Evolutionary conservation across 768 basidiomycete genomes (phyloP).

Genomic region (Psilocybe tampanensis): DNA sequence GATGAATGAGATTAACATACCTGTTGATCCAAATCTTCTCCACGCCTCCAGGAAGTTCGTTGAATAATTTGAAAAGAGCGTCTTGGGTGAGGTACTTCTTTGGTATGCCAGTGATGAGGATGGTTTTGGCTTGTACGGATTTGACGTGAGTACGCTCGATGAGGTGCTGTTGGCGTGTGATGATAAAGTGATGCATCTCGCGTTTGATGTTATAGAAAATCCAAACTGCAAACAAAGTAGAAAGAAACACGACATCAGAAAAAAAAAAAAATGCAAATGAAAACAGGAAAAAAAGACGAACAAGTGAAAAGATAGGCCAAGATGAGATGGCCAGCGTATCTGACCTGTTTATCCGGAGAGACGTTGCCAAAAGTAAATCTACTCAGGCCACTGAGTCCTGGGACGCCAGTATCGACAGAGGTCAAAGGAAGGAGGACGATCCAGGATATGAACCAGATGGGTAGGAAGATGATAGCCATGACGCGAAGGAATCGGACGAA

Average conservation of each 20-base stretch:
- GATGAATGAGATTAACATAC: constrained; percentile 38
- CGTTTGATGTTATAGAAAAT: constrained; percentile 78
- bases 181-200: constrained; percentile 83
- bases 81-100: constrained; percentile 71
- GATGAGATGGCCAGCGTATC: constrained; percentile 82
- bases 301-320: constrained; percentile 79
- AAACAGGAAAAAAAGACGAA: constrained; percentile 36
- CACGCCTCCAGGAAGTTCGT: constrained; percentile 88
- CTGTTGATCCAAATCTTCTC: constrained; percentile 92
- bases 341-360: constrained; percentile 40
- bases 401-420: constrained; percentile 49
- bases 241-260: not conserved
- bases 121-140: constrained; percentile 85
- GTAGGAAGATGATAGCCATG: constrained; percentile 80
- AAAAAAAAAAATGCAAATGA: not conserved
- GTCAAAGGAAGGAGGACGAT: constrained; percentile 78
- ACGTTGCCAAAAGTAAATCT: constrained; percentile 86
- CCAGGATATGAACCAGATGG: constrained; percentile 94
- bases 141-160: constrained; percentile 72
- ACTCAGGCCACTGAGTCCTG: constrained; percentile 58
- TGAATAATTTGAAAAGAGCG: constrained; percentile 69
- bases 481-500: constrained; percentile 89
- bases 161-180: constrained; percentile 80
- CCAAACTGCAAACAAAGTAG: too few species aligned
- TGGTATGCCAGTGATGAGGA: constrained; percentile 91